Conservation (phyloP, 2,329 filamentous ascomycete species). For the Ampelomyces quisqualis region DNA sequence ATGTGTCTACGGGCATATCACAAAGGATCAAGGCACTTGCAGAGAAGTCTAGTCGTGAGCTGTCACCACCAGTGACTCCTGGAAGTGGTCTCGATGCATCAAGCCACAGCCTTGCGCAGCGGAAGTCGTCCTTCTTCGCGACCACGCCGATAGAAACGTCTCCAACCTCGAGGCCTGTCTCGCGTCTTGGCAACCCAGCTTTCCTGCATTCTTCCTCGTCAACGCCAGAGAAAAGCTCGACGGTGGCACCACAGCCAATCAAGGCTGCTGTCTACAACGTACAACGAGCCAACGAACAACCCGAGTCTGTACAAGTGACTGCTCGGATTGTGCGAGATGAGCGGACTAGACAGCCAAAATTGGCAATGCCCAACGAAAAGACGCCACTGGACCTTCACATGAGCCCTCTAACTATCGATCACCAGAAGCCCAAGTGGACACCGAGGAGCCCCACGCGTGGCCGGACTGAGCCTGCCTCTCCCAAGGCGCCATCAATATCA, state of each 20-base stretch:
- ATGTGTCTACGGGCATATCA: conserved; percentile 86
- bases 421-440: conserved; percentile 49
- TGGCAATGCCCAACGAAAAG: conserved; percentile 53
- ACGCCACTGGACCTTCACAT: conserved; percentile 54
- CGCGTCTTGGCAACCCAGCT: conserved; percentile 34
- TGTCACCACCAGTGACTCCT: conserved; percentile 26
- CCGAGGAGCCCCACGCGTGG: conserved; percentile 29
- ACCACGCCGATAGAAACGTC: conserved; percentile 35
- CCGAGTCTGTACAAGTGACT: conserved; percentile 84
- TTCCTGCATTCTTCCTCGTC: conserved; percentile 32
- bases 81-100: conserved; percentile 24
- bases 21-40: conserved; percentile 92
- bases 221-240: conserved; percentile 27
- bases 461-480: conserved; percentile 37
- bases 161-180: conserved; percentile 26
- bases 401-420: conserved; percentile 64
- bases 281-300: conserved; percentile 45
- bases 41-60: conserved; percentile 63
- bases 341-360: conserved; percentile 30
- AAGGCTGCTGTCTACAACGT: conserved; percentile 45
- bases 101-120: conserved; percentile 38
- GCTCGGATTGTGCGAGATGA: conserved; percentile 76
- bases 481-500: conserved; percentile 33
- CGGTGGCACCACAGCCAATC: conserved; percentile 18
- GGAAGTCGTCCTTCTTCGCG: conserved; percentile 44